Evolutionary conservation across 768 basidiomycete species (phyloP), one percentile per base, ranked within the genome.

Genomic region (Tylopilus vinaceipallidus): DNA sequence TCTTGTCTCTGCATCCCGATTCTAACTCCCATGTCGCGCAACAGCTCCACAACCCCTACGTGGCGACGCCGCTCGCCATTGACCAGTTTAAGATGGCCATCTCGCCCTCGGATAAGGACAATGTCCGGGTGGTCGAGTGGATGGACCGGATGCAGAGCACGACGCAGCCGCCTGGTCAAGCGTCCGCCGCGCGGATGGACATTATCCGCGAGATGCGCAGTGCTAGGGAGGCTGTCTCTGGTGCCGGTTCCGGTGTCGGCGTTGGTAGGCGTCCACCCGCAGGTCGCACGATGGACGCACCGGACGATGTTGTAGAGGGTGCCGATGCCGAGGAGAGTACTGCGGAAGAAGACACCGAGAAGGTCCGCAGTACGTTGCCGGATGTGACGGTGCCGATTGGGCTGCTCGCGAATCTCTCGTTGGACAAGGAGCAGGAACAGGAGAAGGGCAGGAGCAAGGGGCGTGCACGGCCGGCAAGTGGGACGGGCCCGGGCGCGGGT

Each of bases 71-170:
- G 5, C 74, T 91, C 45, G 82, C 86, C 2, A 88, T 90, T 53
- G 85, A 84, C 5, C 86, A 88, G 2, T 90, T 89, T 61, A 77
- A 84, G 33, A 78, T 83, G 78, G 86, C 88, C 6, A 87, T 86
- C 0, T 86, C 87, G 0, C 83, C 87, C 3, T 83, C 83, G 5
- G 88, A 91, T 59, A 75, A 78, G 44, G 79, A 80, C 56, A 88
- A 88, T 49, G 67, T 77, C 26, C 81, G 81, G 50, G 77, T 88
- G 27, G 68, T 86, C n/a, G 84, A 80, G 9, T 90, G 88, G 87
- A 75, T 91, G 48, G 84, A 89, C 53, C 80, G 81, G 6, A 71
- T 87, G 0, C 80, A 86, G 63, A 74, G 78, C 0, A 81, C 81
- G 53, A 76, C 84, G 38, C 78, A 75, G 29, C 73, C 74, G 16